Evolutionary conservation across 768 basidiomycete genomes (phyloP), one percentile per base, ranked within the genome.

Genomic region (Lanmaoa pseudosensibilis): DNA sequence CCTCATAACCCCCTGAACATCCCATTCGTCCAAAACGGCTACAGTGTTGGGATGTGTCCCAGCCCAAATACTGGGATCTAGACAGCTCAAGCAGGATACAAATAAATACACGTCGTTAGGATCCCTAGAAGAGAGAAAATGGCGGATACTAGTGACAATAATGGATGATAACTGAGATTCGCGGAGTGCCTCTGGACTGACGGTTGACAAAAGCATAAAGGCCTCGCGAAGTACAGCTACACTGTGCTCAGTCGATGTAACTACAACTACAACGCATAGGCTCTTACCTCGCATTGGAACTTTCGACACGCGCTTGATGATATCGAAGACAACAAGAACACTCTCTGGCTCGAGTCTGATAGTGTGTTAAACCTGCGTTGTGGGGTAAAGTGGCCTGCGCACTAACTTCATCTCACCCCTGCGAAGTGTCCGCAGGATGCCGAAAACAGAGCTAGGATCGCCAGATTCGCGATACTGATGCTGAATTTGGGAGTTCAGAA

Each of bases 1-100:
- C 56, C 78, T 80, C 83, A 93, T 88, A 21, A 92, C 75, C 34
- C 76, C 75, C 49, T 86, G 86, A 38, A 93, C 90, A 50, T 92
- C 90, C 79, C 80, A 81, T 52, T 76, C 82, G n/a, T 89, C 85
- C 45, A 92, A 69, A 10, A 83, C 72, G 2, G 84, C 74, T 36
- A 80, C 77, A 19, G 79, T 69, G 6, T 78, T 77, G 4, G 77
- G 69, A 8, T 68, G 72, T 10, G 80, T 83, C 13, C 90, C 91
- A 8, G 88, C 86, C 91, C 91, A 93, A 21, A 83, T 59, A 19
- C 67, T 68, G 7, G 83, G 78, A 60, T 85, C 79, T 13, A 90
- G 58, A 39, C 77, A 82, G 39, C 79, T 75, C 47, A 93, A 67
- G 58, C 88, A 90, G 2, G 78, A 73, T 12, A 93, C 65, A 62